Percentiles rank a stretch among this genome's conserved stretches.
These are phyloP conservation scores for Diaporthe vaccinii DNA, from an alignment of 2,329 filamentous ascomycete species.

Conservation along the genomic window DNA sequence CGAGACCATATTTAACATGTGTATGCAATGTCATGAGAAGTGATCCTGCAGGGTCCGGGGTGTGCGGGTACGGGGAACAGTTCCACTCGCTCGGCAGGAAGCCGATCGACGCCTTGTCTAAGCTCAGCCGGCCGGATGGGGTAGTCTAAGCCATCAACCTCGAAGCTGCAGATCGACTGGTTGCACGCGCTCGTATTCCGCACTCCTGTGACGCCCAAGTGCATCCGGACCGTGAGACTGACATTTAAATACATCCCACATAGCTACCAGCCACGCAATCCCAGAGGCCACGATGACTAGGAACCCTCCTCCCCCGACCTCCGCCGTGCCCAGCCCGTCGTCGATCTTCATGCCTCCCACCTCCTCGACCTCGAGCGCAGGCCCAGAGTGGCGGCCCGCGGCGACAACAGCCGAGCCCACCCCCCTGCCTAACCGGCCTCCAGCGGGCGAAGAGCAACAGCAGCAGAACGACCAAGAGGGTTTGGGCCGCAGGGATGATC, in stretches of 20 bases:
- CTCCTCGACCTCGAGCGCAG: constrained; percentile 44
- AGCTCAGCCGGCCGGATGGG: background rate
- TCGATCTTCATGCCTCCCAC: constrained; percentile 50
- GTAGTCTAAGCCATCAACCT: background rate
- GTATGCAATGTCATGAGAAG: background rate
- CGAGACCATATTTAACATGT: background rate
- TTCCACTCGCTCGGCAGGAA: background rate
- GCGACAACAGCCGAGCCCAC: constrained; percentile 37
- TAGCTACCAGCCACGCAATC: background rate
- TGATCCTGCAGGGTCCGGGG: background rate
- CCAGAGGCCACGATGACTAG: constrained; percentile 28
- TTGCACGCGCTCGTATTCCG: background rate
- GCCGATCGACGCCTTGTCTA: background rate
- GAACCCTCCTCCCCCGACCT: constrained; percentile 46
- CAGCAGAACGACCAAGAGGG: background rate
- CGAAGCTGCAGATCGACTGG: background rate
- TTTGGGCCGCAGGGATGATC: background rate
- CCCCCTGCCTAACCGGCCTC: constrained; percentile 42
- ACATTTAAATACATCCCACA: background rate
- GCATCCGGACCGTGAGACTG: background rate
- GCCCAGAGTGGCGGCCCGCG: constrained; percentile 38
- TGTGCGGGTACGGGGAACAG: background rate
- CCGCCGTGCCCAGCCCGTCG: constrained; percentile 48
- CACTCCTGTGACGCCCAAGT: background rate
- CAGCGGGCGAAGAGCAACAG: background rate